phyloP scores from a whole-genome alignment of 495 filamentous ascomycete species.

The Aspergillus campestris region DNA sequence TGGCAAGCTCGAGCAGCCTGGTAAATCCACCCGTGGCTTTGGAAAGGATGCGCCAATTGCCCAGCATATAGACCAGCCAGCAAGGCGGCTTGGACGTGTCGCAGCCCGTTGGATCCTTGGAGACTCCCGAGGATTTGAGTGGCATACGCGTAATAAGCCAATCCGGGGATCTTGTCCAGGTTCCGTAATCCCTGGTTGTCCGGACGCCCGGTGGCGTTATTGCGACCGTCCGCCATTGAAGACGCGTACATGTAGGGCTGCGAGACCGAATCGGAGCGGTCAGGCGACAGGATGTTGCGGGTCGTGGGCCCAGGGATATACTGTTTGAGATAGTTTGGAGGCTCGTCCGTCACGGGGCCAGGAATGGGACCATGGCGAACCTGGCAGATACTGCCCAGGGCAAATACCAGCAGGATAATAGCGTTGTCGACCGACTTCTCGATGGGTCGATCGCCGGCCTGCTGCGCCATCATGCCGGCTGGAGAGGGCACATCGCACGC shows the following conservation, averaged over 20 bases:
- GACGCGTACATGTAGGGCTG: constrained; percentile 16
- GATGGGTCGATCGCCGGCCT: constrained; percentile 12
- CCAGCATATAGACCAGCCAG: constrained; percentile 84
- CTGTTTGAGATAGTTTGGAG: constrained; percentile 19
- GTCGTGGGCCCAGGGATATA: constrained; percentile 17
- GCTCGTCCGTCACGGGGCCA: constrained; percentile 39
- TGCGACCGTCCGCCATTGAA: constrained; percentile 7
- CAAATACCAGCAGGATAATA: constrained; percentile 72
- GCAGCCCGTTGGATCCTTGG: constrained; percentile 65
- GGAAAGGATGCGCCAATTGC: constrained; percentile 77
- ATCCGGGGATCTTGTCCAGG: constrained; percentile 78
- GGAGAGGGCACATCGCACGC: constrained; percentile 17
- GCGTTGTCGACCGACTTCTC: constrained; percentile 53
- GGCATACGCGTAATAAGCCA: constrained; percentile 82
- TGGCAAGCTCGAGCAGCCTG: constrained; percentile 69
- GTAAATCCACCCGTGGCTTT: constrained; percentile 83
- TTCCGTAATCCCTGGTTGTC: constrained; percentile 43
- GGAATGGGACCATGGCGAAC: constrained; percentile 48
- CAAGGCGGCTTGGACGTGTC: constrained; percentile 77
- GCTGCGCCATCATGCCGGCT: constrained; percentile 1
- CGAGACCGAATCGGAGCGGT: constrained; percentile 18
- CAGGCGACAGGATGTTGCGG: constrained; percentile 20
- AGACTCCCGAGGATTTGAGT: constrained; percentile 79
- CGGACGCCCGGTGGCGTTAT: constrained; percentile 7
- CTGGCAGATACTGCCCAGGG: constrained; percentile 76